A percentile compares a stretch with the other conserved stretches of the same genome.
Conservation (phyloP, 2,329 filamentous ascomycete genomes). For the Claviceps pazoutovae region DNA sequence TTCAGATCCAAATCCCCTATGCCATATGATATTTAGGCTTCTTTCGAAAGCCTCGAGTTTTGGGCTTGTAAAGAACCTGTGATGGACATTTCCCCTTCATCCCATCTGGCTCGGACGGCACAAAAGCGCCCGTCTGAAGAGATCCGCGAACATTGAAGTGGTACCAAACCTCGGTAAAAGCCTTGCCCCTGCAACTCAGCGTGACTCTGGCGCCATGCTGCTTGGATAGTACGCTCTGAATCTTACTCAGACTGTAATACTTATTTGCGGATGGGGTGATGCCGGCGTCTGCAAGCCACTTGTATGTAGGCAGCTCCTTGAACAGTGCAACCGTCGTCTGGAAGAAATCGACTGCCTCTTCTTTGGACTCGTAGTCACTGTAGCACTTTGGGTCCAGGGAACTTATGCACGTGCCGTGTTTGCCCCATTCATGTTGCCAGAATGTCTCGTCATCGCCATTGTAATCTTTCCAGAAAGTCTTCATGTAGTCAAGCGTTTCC, state of each 20-base stretch:
- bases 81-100: slow-evolving; percentile 48
- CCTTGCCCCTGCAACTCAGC: slow-evolving; percentile 37
- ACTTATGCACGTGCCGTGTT: slow-evolving; percentile 58
- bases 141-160: slow-evolving; percentile 48
- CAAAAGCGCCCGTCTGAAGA: slow-evolving; percentile 45
- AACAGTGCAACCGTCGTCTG: slow-evolving; percentile 50
- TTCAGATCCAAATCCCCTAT: no score
- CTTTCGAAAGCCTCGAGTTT: neutral
- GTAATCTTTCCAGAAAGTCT: slow-evolving; percentile 58
- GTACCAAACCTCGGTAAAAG: slow-evolving; percentile 43
- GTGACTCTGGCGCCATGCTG: slow-evolving; percentile 40
- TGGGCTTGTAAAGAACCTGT: slow-evolving; percentile 46
- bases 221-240: slow-evolving; percentile 42
- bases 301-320: slow-evolving; percentile 53
- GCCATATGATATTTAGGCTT: no score
- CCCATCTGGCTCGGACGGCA: slow-evolving; percentile 39
- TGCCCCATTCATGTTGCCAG: slow-evolving; percentile 65
- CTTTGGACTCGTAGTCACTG: slow-evolving; percentile 38
- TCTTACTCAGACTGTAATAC: slow-evolving; percentile 44
- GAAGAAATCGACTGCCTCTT: slow-evolving; percentile 59
- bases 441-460: slow-evolving; percentile 48
- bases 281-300: slow-evolving; percentile 45
- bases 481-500: slow-evolving; percentile 51
- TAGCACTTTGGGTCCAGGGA: slow-evolving; percentile 58
- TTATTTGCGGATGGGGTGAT: slow-evolving; percentile 37